These are phyloP conservation scores for Thalassiosira livingstoniorum DNA, from an alignment of 352 stramenopile species.

Conservation along the genomic window DNA sequence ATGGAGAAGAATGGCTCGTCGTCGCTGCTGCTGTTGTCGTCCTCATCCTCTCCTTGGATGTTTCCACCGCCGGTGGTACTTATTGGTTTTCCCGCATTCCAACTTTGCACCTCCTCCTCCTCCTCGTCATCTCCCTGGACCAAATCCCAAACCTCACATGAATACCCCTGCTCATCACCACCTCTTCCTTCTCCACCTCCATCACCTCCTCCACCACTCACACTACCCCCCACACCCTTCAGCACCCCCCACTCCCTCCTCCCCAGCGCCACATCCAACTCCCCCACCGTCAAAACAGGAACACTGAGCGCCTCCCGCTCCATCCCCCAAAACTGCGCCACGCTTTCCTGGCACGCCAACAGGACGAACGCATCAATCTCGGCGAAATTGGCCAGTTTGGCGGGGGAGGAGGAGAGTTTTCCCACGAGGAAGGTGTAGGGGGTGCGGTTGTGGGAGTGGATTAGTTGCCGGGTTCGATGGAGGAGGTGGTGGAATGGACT, in stretches of 20 bases:
- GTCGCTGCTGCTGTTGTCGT: conserved; percentile 35
- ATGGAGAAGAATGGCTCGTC: conserved; percentile 87
- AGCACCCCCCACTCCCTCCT: conserved; percentile 89
- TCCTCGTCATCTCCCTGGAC: conserved; percentile 46
- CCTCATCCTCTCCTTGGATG: conserved; percentile 33
- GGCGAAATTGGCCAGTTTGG: conserved; percentile 97
- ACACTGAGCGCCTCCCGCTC: conserved; percentile 71
- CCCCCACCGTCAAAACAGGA: conserved; percentile 90
- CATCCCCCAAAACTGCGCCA: conserved; percentile 88
- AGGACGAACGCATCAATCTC: conserved; percentile 97
- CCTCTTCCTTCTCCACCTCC: conserved; percentile 90
- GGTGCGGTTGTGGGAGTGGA: conserved; percentile 92
- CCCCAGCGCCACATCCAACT: conserved; percentile 95
- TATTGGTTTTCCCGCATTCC: conserved; percentile 26
- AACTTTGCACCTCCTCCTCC: not conserved
- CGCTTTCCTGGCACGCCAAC: conserved; percentile 94
- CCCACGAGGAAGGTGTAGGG: conserved; percentile 97
- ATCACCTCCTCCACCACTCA: conserved; percentile 95
- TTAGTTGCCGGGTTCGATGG: conserved; percentile 88
- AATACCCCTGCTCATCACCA: conserved; percentile 85
- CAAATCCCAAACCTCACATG: conserved; percentile 83
- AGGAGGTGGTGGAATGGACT: conserved; percentile 93
- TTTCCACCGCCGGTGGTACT: conserved; percentile 12
- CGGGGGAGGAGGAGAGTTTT: conserved; percentile 95
- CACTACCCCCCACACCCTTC: too few species aligned